Conservation (phyloP, 1,284 basidiomycete species). For the Cerrena zonata region DNA sequence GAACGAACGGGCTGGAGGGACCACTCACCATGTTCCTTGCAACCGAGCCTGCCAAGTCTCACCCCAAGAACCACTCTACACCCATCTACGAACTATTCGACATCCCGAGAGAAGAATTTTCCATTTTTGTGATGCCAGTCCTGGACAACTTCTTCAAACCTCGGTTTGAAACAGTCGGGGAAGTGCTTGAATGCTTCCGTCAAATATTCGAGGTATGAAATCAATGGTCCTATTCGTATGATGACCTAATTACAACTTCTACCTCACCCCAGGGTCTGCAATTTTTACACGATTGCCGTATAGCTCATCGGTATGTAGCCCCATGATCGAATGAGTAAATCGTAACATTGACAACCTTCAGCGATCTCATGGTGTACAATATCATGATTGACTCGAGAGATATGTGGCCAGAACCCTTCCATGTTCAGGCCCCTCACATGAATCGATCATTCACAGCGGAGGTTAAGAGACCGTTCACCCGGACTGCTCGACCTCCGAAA, state of each 20-base stretch:
- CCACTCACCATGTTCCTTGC: constrained; percentile 18
- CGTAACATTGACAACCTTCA: no score
- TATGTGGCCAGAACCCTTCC: constrained; percentile 23
- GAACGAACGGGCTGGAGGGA: constrained; percentile 17
- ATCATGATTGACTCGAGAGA: constrained; percentile 32
- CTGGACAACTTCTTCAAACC: constrained; percentile 17
- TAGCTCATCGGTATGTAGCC: constrained; percentile 12
- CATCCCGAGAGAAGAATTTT: constrained; percentile 12
- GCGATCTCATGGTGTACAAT: constrained; percentile 19
- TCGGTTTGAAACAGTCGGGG: constrained; percentile 20
- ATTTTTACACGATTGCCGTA: constrained; percentile 14
- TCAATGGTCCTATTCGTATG: no score
- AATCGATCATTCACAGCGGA: constrained; percentile 14
- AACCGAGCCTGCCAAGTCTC: constrained; percentile 7
- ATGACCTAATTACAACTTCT: neutral
- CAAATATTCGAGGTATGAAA: constrained; percentile 24
- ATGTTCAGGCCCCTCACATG: constrained; percentile 14
- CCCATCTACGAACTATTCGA: constrained; percentile 21
- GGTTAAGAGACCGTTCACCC: constrained; percentile 21
- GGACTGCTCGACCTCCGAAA: constrained; percentile 22
- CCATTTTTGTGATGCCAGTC: constrained; percentile 25
- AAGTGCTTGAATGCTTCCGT: constrained; percentile 22
- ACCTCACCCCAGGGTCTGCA: constrained; percentile 15
- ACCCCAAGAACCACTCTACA: constrained; percentile 25
- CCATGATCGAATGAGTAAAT: neutral